A percentile compares a stretch with the other conserved stretches of the same genome.
phyloP scores from a whole-genome alignment of 495 filamentous ascomycete species.

The Annulohypoxylon moriforme region DNA sequence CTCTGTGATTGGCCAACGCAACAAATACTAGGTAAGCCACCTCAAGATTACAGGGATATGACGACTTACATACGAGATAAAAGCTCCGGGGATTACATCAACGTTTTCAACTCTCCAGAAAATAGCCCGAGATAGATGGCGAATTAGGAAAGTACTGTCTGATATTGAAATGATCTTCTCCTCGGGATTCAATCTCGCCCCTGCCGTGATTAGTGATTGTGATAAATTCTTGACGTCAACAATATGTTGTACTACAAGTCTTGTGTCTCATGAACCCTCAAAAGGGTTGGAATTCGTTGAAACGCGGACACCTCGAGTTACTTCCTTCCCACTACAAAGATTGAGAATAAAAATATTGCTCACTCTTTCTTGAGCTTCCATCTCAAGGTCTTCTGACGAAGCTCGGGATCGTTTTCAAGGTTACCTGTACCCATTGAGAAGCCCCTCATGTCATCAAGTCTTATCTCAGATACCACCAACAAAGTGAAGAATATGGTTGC shows the following conservation, averaged over 20 bases:
- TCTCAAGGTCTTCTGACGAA: not conserved
- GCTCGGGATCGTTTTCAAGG: not conserved
- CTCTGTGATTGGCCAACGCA: slow-evolving; percentile 22
- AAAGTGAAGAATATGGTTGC: slow-evolving; percentile 44
- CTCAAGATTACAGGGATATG: slow-evolving; percentile 39
- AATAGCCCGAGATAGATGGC: not conserved
- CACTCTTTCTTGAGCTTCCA: not conserved
- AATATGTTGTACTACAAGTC: slow-evolving; percentile 17
- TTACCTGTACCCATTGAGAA: not conserved
- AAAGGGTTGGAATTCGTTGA: not conserved
- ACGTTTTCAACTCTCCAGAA: slow-evolving; percentile 18
- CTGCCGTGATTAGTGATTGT: not conserved
- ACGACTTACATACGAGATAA: slow-evolving; percentile 19
- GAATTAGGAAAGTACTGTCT: slow-evolving; percentile 9
- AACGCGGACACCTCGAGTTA: too few species aligned
- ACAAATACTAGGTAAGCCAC: not conserved
- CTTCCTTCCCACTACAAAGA: slow-evolving; percentile 12
- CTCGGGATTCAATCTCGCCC: slow-evolving; percentile 7
- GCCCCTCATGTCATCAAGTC: slow-evolving; percentile 29
- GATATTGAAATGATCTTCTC: not conserved
- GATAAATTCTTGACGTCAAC: slow-evolving; percentile 39
- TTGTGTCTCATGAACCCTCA: not conserved
- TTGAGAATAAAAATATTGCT: not conserved
- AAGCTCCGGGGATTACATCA: slow-evolving; percentile 25
- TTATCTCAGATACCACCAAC: slow-evolving; percentile 29